Evolutionary conservation across 1,139 yeast genomes (phyloP), one percentile per base, ranked within the genome.

Genomic region (Yamadazyma atmosphaerica): DNA sequence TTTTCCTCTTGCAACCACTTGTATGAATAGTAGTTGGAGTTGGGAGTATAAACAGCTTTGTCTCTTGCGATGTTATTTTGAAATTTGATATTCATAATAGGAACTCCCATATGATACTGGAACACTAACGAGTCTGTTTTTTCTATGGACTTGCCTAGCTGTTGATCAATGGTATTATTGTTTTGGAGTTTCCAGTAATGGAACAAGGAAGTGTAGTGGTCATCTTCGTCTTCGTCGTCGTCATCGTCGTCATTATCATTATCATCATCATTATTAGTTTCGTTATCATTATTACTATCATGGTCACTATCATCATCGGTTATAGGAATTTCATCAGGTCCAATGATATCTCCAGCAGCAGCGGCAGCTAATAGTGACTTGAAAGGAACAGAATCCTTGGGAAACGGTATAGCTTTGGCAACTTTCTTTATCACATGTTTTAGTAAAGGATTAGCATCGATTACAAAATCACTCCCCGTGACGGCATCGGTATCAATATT

Each of bases 401-500:
- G 72, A 13, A 72, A 52, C 0, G 73, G 69, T 10, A 70, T 61
- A 14, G 50, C 59, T 37, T 56, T 58, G 4, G 74, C 61, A 0
- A 67, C 63, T 16, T 52, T 52, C 28, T 46, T 50, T 33, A 71
- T 46, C 2, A 70, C 37, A 34, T 65, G 64, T 45, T 66, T 60
- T 36, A 72, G 57, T 13, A 67, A 42, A 0, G 75, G 72, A 39
- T 60, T 63, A 1, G 68, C 48, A 37, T 65, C 72, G 4, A 71
- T 68, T n/a, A 47, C 44, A 35, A 72, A 65, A 28, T 59, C 58
- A 36, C 65, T 58, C 0, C 77, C 77, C 15, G 61, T 60, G 2
- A 72, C 59, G 11, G 67, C 62, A 48, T 68, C 74, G 3, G 60
- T 60, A 42, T 71, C 76, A 33, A 72, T 58, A 42, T 71, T 65